Evolutionary conservation across 495 filamentous ascomycete genomes (phyloP).

Genomic region (Aspergillus cavernicola): DNA sequence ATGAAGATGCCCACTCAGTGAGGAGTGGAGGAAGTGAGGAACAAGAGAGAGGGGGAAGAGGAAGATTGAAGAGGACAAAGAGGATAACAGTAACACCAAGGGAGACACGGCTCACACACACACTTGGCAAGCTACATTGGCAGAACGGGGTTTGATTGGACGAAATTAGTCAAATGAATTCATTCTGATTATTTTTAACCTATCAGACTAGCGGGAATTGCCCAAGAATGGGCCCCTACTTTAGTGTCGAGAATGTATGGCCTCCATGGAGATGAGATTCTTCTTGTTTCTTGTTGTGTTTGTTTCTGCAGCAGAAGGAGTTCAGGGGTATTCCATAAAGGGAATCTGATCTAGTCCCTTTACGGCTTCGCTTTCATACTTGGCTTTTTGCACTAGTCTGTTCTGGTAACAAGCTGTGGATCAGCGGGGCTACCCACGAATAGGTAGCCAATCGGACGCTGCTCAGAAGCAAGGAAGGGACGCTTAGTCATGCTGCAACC

Average conservation of each 20-base stretch:
- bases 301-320: slow-evolving; percentile 7
- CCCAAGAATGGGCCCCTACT: too few relatives aligned
- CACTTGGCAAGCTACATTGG: neutral
- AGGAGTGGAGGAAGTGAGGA: slow-evolving; percentile 11
- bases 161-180: neutral
- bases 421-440: neutral
- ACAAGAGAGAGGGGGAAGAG: neutral
- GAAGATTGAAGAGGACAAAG: neutral
- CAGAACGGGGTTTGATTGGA: neutral
- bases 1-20: slow-evolving; percentile 13
- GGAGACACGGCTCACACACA: neutral
- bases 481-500: neutral
- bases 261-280: neutral
- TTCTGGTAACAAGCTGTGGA: neutral
- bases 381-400: neutral
- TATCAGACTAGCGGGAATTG: slow-evolving; percentile 1
- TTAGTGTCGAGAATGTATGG: too few relatives aligned
- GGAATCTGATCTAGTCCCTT: slow-evolving; percentile 8
- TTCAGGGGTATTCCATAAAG: slow-evolving; percentile 14
- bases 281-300: neutral
- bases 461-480: neutral
- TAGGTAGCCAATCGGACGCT: neutral
- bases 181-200: slow-evolving; percentile 7
- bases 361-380: neutral
- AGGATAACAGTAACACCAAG: neutral